Base-by-base conservation (phyloP, 208 protist species). In the Acanthamoeba triangularis region DNA sequence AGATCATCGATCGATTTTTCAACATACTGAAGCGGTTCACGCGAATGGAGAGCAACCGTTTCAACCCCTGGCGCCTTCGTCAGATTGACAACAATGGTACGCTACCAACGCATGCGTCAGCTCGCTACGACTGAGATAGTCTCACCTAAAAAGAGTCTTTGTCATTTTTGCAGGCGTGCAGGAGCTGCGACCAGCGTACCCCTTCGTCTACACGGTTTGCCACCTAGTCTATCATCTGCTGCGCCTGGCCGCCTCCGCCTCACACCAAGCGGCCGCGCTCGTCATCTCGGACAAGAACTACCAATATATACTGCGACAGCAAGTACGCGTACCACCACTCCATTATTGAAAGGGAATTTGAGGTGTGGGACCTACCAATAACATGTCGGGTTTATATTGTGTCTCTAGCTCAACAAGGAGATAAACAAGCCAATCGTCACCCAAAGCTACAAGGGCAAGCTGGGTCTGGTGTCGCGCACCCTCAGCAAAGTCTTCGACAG, bases 1-100 rank as follows among this genome's bases (percentile, higher is more conserved):
- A 90, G 82, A 93, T 93, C 61, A 93, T 93, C 25, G 87, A 93
- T 74, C 54, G 65, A 41, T 74, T 93, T n/a, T 93, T 93, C 47
- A 67, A 56, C 65, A 93, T 93, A 33, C 76, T 93, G 87, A 44
- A 74, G 44, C 54, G 87, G 5, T 93, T 93, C 47, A 78, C 61
- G 28, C 54, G 61, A 13, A 59, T 93, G 87, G 82, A 90, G 49
- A 90, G 82, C 82, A 90, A 37, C 33, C 47, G 54, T 10, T 90
- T 90, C 54, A 90, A 61, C 82, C 82, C 82, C 13, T 90, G 82
- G 82, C 82, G 54, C 47, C 82, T 90, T 28, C 82, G 82, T 33
- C 82, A 90, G 30, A 37, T 65, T 11, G 82, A 90, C 47, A 61
- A 90, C 37, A 80, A 80, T 41, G 69, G 69, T 74, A 30, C 13